These are phyloP conservation scores for Auriculariales sp. DNA, from an alignment of 768 basidiomycete genomes.

Conservation along the genomic window DNA sequence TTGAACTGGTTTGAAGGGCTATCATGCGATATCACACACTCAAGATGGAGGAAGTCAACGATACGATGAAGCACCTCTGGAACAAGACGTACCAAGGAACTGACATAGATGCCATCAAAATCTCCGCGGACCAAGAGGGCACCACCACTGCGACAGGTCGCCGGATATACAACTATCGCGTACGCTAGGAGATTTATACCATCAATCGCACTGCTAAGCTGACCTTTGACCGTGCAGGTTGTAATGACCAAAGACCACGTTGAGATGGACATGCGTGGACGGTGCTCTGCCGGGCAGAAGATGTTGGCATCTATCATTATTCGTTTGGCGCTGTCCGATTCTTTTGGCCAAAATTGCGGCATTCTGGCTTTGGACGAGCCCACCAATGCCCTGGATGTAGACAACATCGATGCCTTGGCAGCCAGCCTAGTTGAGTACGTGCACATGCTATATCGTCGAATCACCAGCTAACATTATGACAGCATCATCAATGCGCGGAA, in stretches of 20 bases:
- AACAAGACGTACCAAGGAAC: slow-evolving; percentile 98
- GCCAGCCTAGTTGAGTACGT: slow-evolving; percentile 82
- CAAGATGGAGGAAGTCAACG: slow-evolving; percentile 99
- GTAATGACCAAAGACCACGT: slow-evolving; percentile 99
- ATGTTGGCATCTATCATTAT: slow-evolving; percentile 98
- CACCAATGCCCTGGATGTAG: slow-evolving; percentile 89
- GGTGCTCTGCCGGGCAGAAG: slow-evolving; percentile 97
- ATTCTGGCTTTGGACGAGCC: slow-evolving; percentile 97
- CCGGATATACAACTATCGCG: slow-evolving; percentile 93
- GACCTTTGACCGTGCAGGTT: slow-evolving; percentile 39
- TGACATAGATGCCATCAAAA: slow-evolving; percentile 95
- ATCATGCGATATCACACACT: slow-evolving; percentile 97
- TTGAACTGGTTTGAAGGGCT: slow-evolving; percentile 37
- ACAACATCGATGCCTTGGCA: slow-evolving; percentile 92
- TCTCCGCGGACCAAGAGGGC: slow-evolving; percentile 86
- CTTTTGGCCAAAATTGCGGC: slow-evolving; percentile 94
- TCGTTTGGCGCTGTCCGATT: slow-evolving; percentile 89
- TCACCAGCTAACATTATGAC: too few species aligned
- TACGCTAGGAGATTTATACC: slow-evolving; percentile 22
- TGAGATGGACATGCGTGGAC: slow-evolving; percentile 99
- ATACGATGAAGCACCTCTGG: slow-evolving; percentile 94
- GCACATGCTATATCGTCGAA: not conserved
- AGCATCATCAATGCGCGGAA: slow-evolving; percentile 93
- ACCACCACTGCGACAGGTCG: slow-evolving; percentile 52
- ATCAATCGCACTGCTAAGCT: slow-evolving; percentile 1